These are phyloP conservation scores for Fusarium circinatum DNA, from an alignment of 2,329 filamentous ascomycete genomes.

Conservation along the genomic window DNA sequence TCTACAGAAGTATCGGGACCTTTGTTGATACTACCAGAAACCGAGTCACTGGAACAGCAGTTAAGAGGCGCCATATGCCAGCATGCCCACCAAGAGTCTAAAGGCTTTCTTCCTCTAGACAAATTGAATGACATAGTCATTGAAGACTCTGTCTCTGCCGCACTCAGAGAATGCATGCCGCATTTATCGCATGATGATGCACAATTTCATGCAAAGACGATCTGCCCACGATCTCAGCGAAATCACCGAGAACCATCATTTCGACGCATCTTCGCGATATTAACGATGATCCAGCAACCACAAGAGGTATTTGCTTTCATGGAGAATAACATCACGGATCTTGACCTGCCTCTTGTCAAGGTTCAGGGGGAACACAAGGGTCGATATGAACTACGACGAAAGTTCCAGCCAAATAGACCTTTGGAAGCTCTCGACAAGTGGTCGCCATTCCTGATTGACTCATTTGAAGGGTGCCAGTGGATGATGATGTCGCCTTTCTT, in stretches of 20 bases:
- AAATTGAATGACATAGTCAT: neutral
- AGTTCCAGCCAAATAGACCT: neutral
- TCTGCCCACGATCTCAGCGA: neutral
- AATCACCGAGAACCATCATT: neutral
- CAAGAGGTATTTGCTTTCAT: neutral
- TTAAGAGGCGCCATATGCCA: neutral
- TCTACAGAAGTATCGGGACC: neutral
- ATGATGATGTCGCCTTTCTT: neutral
- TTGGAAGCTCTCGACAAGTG: neutral
- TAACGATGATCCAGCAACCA: neutral
- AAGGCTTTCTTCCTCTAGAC: neutral
- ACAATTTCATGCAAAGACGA: neutral
- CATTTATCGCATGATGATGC: neutral
- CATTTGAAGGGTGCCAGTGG: neutral
- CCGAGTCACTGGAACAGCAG: neutral
- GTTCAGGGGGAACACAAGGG: neutral
- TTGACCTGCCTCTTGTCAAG: neutral
- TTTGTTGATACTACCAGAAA: neutral
- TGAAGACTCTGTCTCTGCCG: neutral
- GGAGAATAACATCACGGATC: neutral
- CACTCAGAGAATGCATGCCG: neutral
- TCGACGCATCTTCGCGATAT: neutral
- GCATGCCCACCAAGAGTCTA: neutral
- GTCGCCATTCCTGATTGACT: neutral
- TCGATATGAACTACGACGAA: neutral